Percentiles rank a stretch among this genome's conserved stretches.
Conservation (phyloP, 352 stramenopile species). For the Phytophthora vignae region DNA sequence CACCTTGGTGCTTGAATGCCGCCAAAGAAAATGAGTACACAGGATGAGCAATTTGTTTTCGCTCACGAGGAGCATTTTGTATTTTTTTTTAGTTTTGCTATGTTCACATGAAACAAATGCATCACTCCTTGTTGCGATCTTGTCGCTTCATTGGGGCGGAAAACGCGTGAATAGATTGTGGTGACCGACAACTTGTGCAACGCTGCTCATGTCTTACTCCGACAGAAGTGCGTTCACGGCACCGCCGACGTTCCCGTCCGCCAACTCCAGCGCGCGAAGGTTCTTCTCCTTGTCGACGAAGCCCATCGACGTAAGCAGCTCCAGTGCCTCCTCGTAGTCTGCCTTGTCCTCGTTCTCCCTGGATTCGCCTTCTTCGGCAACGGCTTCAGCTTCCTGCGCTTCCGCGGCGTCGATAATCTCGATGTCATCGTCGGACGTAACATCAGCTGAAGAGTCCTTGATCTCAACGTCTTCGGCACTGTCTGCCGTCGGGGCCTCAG, state of each 20-base stretch:
- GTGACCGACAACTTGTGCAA: neutral
- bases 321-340: conserved; percentile 49
- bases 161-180: neutral
- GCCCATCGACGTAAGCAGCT: conserved; percentile 64
- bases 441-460: conserved; percentile 21
- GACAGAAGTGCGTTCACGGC: conserved; percentile 59
- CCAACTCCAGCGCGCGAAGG: conserved; percentile 47
- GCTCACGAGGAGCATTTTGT: neutral
- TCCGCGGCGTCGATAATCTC: conserved; percentile 47
- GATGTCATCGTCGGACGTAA: conserved; percentile 42
- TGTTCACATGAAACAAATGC: neutral
- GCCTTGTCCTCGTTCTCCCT: conserved; percentile 17
- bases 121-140: too few relatives aligned
- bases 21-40: too few relatives aligned
- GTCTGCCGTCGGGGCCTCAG: conserved; percentile 13
- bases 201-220: conserved; percentile 38
- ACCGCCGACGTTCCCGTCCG: conserved; percentile 55
- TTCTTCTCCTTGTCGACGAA: conserved; percentile 64
- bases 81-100: neutral
- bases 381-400: conserved; percentile 32
- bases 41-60: neutral
- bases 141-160: too few relatives aligned
- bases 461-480: conserved; percentile 29
- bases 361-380: neutral
- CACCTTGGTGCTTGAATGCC: too few relatives aligned